A percentile compares a stretch with the other conserved stretches of the same genome.
Evolutionary conservation across 1,284 basidiomycete species (phyloP).

Genomic region (Spongiforma sp.): DNA sequence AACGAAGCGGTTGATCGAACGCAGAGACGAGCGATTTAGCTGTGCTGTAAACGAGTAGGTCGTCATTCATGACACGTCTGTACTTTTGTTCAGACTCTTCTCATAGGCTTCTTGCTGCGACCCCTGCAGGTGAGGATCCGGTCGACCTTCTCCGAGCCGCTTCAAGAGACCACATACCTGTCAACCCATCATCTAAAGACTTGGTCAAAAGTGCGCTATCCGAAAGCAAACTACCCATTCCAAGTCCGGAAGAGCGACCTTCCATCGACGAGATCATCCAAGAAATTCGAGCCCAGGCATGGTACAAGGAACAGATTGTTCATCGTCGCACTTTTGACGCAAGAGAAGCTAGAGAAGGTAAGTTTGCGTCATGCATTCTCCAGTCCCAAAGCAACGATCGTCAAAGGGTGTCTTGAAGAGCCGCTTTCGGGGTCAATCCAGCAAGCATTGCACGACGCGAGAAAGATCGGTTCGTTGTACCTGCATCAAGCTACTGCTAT

Average conservation of each 20-base stretch:
- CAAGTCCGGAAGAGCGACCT: constrained; percentile 57
- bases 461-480: constrained; percentile 75
- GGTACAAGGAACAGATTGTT: constrained; percentile 75
- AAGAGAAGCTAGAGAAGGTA: constrained; percentile 59
- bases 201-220: constrained; percentile 3
- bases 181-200: constrained; percentile 52
- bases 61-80: neutral
- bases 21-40: constrained; percentile 70
- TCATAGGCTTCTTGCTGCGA: constrained; percentile 65
- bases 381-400: no score
- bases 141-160: constrained; percentile 67
- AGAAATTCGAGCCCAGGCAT: constrained; percentile 60
- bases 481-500: constrained; percentile 84
- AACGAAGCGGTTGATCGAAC: constrained; percentile 75
- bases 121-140: constrained; percentile 60
- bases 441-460: constrained; percentile 64
- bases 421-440: constrained; percentile 64
- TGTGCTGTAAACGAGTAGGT: constrained; percentile 74
- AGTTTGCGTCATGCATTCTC: neutral
- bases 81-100: constrained; percentile 4
- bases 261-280: constrained; percentile 62
- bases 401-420: constrained; percentile 54
- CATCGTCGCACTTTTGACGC: constrained; percentile 58
- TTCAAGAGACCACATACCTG: constrained; percentile 71
- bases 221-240: constrained; percentile 38